A percentile compares a stretch with the other conserved stretches of the same genome.
Evolutionary conservation across 192 early-diverging fungal species (phyloP).

Genomic region (Mortierella claussenii): DNA sequence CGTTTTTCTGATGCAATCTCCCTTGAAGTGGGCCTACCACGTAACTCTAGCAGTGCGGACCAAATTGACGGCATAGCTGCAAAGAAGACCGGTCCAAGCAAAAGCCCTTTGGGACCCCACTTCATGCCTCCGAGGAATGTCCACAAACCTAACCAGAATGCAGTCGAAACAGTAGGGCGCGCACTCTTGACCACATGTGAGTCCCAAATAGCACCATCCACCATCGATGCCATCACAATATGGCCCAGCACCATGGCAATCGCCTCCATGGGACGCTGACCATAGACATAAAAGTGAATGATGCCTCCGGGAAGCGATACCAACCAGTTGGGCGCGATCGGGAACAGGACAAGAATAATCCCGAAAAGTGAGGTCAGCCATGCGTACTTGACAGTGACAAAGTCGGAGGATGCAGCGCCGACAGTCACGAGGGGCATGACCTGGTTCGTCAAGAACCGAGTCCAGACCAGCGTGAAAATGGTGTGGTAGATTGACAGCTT

Average conservation of each 20-base stretch:
- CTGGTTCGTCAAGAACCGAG: slow-evolving; percentile 14
- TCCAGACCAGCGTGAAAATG: slow-evolving; percentile 38
- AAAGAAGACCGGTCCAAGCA: slow-evolving; percentile 45
- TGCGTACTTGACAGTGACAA: slow-evolving; percentile 45
- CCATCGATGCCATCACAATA: slow-evolving; percentile 14
- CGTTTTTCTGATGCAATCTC: not conserved
- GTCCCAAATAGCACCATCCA: slow-evolving; percentile 49
- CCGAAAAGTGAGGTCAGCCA: slow-evolving; percentile 42
- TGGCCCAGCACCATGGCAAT: slow-evolving; percentile 43
- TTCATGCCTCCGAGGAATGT: slow-evolving; percentile 46
- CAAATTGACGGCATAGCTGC: slow-evolving; percentile 39
- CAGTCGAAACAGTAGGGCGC: slow-evolving; percentile 37
- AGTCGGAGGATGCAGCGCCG: slow-evolving; percentile 14
- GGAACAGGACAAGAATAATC: slow-evolving; percentile 36
- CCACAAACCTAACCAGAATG: slow-evolving; percentile 51
- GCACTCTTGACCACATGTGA: slow-evolving; percentile 49
- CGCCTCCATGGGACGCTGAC: slow-evolving; percentile 33
- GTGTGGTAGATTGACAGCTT: slow-evolving; percentile 50
- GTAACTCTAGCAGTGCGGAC: slow-evolving; percentile 39
- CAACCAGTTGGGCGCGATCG: slow-evolving; percentile 48
- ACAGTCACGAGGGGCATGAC: slow-evolving; percentile 1
- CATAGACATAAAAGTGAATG: slow-evolving; percentile 45
- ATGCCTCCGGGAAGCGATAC: slow-evolving; percentile 39
- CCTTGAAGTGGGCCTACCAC: slow-evolving; percentile 20
- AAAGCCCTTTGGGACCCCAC: slow-evolving; percentile 43